These are phyloP conservation scores for Ichthyophthirius multifiliis DNA, from an alignment of 169 alveolate species.

Conservation along the genomic window DNA sequence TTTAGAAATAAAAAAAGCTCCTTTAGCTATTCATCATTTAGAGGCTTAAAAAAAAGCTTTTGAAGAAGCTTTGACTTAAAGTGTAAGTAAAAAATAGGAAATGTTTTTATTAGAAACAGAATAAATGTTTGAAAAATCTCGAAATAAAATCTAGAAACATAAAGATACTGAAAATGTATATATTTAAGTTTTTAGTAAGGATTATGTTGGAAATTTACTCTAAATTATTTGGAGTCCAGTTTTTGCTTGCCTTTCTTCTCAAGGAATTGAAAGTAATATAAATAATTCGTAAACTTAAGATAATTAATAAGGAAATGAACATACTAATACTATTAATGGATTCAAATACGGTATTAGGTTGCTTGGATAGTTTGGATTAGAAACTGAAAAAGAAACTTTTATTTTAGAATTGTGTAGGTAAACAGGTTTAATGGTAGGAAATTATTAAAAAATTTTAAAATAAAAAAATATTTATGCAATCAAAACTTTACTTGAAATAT, in stretches of 20 bases:
- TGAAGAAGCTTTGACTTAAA: slow-evolving; percentile 58
- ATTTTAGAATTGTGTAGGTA: slow-evolving; percentile 80
- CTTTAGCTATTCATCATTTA: slow-evolving; percentile 78
- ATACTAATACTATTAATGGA: slow-evolving; percentile 69
- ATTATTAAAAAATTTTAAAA: slow-evolving; percentile 58
- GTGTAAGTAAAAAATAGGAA: slow-evolving; percentile 57
- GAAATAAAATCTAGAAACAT: slow-evolving; percentile 50
- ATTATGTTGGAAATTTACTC: slow-evolving; percentile 75
- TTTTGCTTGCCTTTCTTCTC: slow-evolving; percentile 76
- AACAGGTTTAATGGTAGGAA: slow-evolving; percentile 57
- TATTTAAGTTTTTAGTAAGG: slow-evolving; percentile 46
- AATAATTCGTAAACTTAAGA: too few relatives aligned
- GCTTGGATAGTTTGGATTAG: slow-evolving; percentile 70
- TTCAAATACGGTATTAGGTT: slow-evolving; percentile 68
- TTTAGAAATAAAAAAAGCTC: slow-evolving; percentile 64
- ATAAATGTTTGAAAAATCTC: slow-evolving; percentile 59
- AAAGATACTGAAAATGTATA: slow-evolving; percentile 44
- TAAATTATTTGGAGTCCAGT: slow-evolving; percentile 85
- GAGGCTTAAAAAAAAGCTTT: slow-evolving; percentile 74
- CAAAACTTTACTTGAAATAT: slow-evolving; percentile 68
- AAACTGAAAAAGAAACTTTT: slow-evolving; percentile 82
- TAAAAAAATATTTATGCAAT: slow-evolving; percentile 85
- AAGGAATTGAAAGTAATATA: too few relatives aligned
- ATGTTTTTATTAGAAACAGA: slow-evolving; percentile 63
- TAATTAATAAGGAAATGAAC: too few relatives aligned